phyloP scores from a whole-genome alignment of 768 basidiomycete species.

The Phylloporus rhodoxanthus region DNA sequence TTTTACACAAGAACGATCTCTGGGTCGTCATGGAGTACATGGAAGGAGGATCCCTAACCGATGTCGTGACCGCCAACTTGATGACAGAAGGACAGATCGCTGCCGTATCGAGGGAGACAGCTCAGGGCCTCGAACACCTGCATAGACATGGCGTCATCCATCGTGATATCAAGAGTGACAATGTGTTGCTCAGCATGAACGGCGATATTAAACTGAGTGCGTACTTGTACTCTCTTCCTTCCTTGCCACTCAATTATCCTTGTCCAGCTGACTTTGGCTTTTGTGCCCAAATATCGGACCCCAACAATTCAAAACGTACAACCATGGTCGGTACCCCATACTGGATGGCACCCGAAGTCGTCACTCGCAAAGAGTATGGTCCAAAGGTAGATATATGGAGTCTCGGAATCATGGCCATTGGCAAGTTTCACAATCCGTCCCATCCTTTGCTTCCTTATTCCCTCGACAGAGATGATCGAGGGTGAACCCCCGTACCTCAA shows the following conservation, averaged over 20 bases:
- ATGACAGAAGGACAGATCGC: constrained; percentile 99
- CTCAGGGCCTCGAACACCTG: constrained; percentile 89
- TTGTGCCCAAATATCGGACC: constrained; percentile 91
- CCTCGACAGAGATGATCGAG: constrained; percentile 84
- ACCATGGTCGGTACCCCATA: constrained; percentile 99
- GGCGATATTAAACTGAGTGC: constrained; percentile 98
- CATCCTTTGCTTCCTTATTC: constrained; percentile 5
- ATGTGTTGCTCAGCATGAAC: constrained; percentile 84
- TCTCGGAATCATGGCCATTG: constrained; percentile 93
- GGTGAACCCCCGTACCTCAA: constrained; percentile 95
- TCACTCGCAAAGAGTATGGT: constrained; percentile 95
- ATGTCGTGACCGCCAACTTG: constrained; percentile 82
- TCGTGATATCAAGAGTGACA: constrained; percentile 98
- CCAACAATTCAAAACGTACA: constrained; percentile 85
- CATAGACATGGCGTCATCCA: constrained; percentile 97
- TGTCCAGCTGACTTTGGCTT: constrained; percentile 93
- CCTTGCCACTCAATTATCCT: not conserved
- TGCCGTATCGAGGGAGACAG: constrained; percentile 88
- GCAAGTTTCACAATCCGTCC: constrained; percentile 36
- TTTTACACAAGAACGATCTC: constrained; percentile 94
- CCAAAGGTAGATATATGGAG: constrained; percentile 99
- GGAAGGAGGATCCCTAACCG: constrained; percentile 93
- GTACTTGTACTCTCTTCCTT: constrained; percentile 31
- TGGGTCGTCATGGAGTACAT: constrained; percentile 99
- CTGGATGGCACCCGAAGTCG: constrained; percentile 99